These are phyloP conservation scores for Iris pallida DNA, from an alignment of 116 monocot species.

Conservation along the genomic window DNA sequence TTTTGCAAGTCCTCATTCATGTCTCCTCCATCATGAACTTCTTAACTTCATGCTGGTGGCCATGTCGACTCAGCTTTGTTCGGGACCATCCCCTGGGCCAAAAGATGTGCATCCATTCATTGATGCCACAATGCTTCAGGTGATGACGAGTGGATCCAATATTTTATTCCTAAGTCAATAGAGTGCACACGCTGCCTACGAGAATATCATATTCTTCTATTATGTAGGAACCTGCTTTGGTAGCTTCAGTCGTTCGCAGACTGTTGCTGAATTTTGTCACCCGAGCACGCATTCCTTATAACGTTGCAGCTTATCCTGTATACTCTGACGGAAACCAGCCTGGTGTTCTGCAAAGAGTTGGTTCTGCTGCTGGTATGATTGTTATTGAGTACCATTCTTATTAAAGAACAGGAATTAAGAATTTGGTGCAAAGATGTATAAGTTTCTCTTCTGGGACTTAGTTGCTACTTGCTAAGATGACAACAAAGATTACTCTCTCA, in stretches of 20 bases:
- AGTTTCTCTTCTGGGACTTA: no score
- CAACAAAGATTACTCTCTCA: background rate
- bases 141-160: constrained; percentile 11
- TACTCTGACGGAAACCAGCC: constrained; percentile 54
- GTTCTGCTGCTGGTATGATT: constrained; percentile 88
- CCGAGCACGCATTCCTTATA: constrained; percentile 54
- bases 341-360: constrained; percentile 92
- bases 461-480: no score
- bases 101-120: constrained; percentile 87
- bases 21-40: constrained; percentile 86
- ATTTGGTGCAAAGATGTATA: no score
- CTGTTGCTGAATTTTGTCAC: constrained; percentile 72
- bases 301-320: constrained; percentile 41
- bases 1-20: constrained; percentile 63
- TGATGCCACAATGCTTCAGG: constrained; percentile 95
- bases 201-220: constrained; percentile 6
- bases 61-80: constrained; percentile 93
- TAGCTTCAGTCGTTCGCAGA: constrained; percentile 67
- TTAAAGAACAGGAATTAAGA: no score
- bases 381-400: background rate
- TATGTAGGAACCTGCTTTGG: constrained; percentile 62
- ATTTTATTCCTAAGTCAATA: background rate
- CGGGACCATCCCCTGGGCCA: constrained; percentile 69
- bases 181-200: background rate
- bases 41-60: constrained; percentile 83